Base-by-base conservation (phyloP, 495 filamentous ascomycete genomes). In the Penicillium manginii region DNA sequence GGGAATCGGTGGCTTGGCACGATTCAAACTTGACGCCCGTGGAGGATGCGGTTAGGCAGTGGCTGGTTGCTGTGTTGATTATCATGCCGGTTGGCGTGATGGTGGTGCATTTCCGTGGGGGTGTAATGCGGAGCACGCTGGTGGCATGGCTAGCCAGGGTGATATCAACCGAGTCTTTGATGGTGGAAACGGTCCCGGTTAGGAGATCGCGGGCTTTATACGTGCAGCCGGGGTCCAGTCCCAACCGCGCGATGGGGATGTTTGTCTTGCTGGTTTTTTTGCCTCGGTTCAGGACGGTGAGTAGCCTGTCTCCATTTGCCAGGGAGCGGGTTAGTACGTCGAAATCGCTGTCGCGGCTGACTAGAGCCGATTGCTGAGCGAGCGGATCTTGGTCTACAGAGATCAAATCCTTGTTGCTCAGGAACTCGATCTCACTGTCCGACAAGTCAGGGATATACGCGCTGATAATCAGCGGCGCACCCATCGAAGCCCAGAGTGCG, bases 401-500 rank as follows among this genome's bases (percentile, higher is more conserved):
- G 29, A 79, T 78, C 23, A 79, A 58, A 22, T 71, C 74, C 29
- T 61, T 58, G 42, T 79, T 76, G 7, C 58, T 68, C 14, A 79
- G 59, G 45, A 65, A 73, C 7, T 57, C 52, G 10, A 78, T 50
- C 4, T 73, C 75, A 8, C 70, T 69, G 3, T 65, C 60, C 9
- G 61, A 63, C 2, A 79, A 52, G 9, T 35, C 71, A 2, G 76
- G 74, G 15, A 79, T 73, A 53, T 72, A 72, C 1, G 73, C 75
- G 46, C 72, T 75, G 54, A 79, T 70, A 46, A 79, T 77, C 37
- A 79, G 42, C 22, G 76, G 75, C 17, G 76, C 73, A 0, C 60
- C 62, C 14, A 76, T 72, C 4, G 69, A 70, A 5, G 73, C 68
- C 77, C 77, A 80, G 12, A 78, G 63, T 12, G 73, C 63, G 32